Conservation (phyloP, 495 filamentous ascomycete genomes). For the Xylaria nigripes region DNA sequence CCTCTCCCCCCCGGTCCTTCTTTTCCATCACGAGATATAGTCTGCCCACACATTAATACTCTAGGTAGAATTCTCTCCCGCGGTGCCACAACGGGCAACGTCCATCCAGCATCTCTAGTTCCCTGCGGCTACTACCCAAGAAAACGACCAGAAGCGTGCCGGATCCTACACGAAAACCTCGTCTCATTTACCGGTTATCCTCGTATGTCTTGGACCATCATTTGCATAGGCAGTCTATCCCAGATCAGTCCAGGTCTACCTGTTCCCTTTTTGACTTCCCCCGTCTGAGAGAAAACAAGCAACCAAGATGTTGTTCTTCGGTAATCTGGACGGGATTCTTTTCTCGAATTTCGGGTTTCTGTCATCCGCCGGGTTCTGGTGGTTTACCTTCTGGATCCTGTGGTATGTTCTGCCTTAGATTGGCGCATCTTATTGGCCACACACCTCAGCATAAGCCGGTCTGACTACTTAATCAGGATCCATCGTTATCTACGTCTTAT, state of each 20-base stretch:
- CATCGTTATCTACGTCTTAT: slow-evolving; percentile 42
- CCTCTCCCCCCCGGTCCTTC: not conserved
- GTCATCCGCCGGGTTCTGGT: slow-evolving; percentile 24
- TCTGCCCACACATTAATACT: not conserved
- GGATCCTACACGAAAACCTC: not conserved
- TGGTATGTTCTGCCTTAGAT: slow-evolving; percentile 31
- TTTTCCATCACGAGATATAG: not conserved
- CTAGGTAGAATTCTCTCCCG: not conserved
- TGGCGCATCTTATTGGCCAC: slow-evolving; percentile 1
- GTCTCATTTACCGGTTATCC: not conserved
- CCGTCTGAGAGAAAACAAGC: not conserved
- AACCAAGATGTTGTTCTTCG: slow-evolving; percentile 26
- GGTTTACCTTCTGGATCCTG: slow-evolving; percentile 34
- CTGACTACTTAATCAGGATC: slow-evolving; percentile 30
- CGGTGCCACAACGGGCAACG: not conserved
- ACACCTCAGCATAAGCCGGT: not conserved
- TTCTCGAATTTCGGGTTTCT: slow-evolving; percentile 32
- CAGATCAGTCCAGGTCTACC: not conserved
- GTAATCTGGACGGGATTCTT: slow-evolving; percentile 27
- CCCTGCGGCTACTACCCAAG: not conserved
- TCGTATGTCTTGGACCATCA: not conserved
- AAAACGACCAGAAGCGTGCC: not conserved
- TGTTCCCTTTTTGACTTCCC: not conserved
- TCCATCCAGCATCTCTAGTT: not conserved
- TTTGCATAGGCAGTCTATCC: not conserved